Percentiles rank a stretch among this genome's conserved stretches.
Conservation (phyloP, 352 stramenopile species). For the Globisporangium ultimum region DNA sequence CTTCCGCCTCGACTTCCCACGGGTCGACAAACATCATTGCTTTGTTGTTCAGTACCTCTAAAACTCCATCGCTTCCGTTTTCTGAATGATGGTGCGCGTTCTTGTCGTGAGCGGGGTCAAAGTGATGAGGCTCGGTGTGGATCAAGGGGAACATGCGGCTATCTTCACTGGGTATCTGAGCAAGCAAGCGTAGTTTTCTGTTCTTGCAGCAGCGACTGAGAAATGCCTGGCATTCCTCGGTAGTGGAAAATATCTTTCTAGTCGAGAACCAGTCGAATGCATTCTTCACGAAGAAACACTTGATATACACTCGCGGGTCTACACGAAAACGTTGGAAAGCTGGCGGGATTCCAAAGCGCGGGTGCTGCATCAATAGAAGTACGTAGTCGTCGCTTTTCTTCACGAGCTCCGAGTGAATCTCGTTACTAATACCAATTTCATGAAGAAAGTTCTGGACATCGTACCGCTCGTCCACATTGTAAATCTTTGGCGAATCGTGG, state of each 20-base stretch:
- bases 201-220: conserved; percentile 74
- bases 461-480: conserved; percentile 10
- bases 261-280: conserved; percentile 61
- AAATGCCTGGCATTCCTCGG: conserved; percentile 40
- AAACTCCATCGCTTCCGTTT: not conserved
- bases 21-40: conserved; percentile 83
- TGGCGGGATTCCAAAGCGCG: conserved; percentile 34
- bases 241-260: conserved; percentile 39
- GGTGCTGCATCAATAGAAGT: conserved; percentile 65
- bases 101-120: not conserved
- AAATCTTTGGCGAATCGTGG: conserved; percentile 1
- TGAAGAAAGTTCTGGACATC: conserved; percentile 34
- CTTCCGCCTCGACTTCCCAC: conserved; percentile 76
- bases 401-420: conserved; percentile 41
- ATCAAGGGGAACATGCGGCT: conserved; percentile 50
- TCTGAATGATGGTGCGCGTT: not conserved
- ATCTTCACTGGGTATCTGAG: conserved; percentile 46
- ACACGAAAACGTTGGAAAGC: conserved; percentile 60
- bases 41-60: conserved; percentile 32
- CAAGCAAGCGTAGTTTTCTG: conserved; percentile 62
- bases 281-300: conserved; percentile 72
- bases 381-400: conserved; percentile 73
- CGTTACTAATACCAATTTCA: conserved; percentile 45
- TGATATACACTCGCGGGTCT: conserved; percentile 68
- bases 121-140: conserved; percentile 5